phyloP scores from a whole-genome alignment of 2,329 filamentous ascomycete genomes.

The Cercospora sp. region DNA sequence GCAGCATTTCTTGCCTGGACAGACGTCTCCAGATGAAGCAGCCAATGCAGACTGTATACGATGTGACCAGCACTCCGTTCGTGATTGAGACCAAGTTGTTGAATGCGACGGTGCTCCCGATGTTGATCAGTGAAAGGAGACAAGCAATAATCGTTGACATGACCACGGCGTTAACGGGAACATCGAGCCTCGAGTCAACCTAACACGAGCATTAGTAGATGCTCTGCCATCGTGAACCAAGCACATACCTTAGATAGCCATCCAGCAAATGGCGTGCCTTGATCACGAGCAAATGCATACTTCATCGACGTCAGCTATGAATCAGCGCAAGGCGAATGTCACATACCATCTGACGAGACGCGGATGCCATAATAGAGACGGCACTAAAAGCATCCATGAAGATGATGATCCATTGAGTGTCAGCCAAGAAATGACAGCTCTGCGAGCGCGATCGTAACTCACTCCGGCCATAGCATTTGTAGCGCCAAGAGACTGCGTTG shows the following conservation, averaged over 20 bases:
- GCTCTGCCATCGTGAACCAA: too few species aligned
- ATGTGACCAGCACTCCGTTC: constrained; percentile 38
- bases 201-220: neutral
- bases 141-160: constrained; percentile 21
- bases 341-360: constrained; percentile 26
- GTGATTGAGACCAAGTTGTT: constrained; percentile 40
- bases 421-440: neutral
- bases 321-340: neutral
- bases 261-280: constrained; percentile 3
- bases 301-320: neutral
- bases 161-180: constrained; percentile 32
- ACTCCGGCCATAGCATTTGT: constrained; percentile 29
- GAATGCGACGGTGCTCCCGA: constrained; percentile 44
- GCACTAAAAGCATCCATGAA: constrained; percentile 27
- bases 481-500: constrained; percentile 27
- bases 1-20: constrained; percentile 23
- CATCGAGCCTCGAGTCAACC: constrained; percentile 10
- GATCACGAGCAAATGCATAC: constrained; percentile 6
- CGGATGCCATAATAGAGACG: constrained; percentile 29
- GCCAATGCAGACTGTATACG: constrained; percentile 27
- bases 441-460: neutral
- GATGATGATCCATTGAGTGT: constrained; percentile 26
- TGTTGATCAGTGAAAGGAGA: constrained; percentile 30
- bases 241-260: constrained; percentile 1
- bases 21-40: constrained; percentile 28